Percentiles rank a stretch among this genome's conserved stretches.
Evolutionary conservation across 106 monocot genomes (phyloP).

Genomic region (Platanthera guangdongensis): DNA sequence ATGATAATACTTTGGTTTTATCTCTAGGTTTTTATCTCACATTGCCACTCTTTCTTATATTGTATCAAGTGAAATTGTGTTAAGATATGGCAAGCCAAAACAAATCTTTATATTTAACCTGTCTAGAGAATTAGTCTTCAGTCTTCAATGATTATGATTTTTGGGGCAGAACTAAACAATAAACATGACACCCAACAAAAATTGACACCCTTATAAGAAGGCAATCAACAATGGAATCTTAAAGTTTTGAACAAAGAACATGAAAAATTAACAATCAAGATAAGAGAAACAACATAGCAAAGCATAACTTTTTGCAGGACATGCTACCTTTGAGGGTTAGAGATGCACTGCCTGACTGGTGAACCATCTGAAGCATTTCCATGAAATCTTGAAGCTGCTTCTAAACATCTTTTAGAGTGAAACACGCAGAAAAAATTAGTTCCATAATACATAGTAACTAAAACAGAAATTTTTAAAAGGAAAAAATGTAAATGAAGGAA

Average conservation of each 20-base stretch:
- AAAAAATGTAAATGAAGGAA: neutral
- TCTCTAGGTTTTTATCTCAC: too few species aligned
- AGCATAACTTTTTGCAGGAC: neutral
- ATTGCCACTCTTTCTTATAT: too few species aligned
- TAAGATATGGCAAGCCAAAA: neutral
- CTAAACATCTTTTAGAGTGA: neutral
- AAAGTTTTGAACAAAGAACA: neutral
- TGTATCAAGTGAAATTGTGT: neutral
- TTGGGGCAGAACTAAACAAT: neutral
- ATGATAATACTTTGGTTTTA: too few species aligned
- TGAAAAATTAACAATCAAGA: neutral
- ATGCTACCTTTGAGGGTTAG: slow-evolving; percentile 42
- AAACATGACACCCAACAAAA: neutral
- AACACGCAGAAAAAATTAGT: neutral
- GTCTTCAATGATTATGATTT: neutral
- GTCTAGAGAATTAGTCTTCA: neutral
- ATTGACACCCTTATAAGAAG: neutral
- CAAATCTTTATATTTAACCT: neutral
- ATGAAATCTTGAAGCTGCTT: slow-evolving; percentile 41
- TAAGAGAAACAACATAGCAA: neutral
- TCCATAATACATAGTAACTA: neutral
- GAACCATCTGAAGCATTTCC: slow-evolving; percentile 69
- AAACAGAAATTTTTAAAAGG: neutral
- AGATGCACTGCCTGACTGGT: slow-evolving; percentile 25
- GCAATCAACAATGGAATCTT: too few species aligned